Conservation (phyloP, 2,329 filamentous ascomycete species). For the Aspergillus luchuensis region DNA sequence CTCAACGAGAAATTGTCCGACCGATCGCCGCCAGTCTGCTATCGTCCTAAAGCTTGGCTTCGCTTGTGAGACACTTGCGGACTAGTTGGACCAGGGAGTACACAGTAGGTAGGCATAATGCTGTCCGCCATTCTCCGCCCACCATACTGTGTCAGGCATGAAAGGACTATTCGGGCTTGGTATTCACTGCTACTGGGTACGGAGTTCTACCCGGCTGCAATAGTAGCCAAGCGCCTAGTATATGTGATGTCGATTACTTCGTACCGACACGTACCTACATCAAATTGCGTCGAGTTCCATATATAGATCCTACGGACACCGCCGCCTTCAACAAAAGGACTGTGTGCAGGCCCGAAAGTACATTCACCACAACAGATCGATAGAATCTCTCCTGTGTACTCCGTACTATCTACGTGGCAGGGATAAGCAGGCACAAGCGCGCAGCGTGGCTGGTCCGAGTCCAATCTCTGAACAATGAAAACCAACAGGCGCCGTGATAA, state of each 20-base stretch:
- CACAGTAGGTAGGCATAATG: too few species aligned
- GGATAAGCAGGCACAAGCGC: background rate
- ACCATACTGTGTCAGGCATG: background rate
- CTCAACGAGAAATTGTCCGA: slow-evolving; percentile 13
- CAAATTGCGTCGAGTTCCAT: background rate
- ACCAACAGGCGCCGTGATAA: background rate
- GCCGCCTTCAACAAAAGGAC: background rate
- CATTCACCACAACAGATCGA: too few species aligned
- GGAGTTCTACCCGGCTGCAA: slow-evolving; percentile 1
- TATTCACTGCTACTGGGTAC: background rate
- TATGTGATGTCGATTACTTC: background rate
- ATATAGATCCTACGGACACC: background rate
- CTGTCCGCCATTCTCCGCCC: background rate
- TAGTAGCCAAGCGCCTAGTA: background rate
- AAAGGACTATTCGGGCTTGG: background rate
- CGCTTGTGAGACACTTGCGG: slow-evolving; percentile 6
- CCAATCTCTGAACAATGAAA: background rate
- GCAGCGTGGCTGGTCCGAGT: background rate
- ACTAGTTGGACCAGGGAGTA: background rate
- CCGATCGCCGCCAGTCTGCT: slow-evolving; percentile 7
- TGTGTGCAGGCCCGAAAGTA: too few species aligned
- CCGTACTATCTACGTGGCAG: background rate
- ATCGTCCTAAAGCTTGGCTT: slow-evolving; percentile 22
- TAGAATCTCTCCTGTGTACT: background rate
- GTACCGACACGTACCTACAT: background rate